Evolutionary conservation across 2,329 filamentous ascomycete genomes (phyloP).

Genomic region (Lecanoromycetidae sp.): DNA sequence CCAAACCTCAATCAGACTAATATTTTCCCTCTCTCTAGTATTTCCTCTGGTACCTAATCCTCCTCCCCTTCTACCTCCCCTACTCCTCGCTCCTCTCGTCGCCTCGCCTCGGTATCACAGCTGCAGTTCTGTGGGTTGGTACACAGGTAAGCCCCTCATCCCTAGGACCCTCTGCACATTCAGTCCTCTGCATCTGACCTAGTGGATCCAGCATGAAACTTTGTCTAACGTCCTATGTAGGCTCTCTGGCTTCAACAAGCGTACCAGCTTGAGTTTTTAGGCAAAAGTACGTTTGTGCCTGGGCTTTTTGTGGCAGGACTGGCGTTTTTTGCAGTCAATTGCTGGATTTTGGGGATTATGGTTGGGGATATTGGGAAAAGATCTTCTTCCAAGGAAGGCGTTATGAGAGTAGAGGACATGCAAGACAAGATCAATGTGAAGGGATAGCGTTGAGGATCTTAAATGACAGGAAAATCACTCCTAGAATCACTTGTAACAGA

Average conservation of each 20-base stretch:
- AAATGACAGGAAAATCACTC: too few species aligned
- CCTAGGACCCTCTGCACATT: too few species aligned
- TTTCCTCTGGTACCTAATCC: slow-evolving; percentile 95
- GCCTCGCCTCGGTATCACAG: slow-evolving; percentile 50
- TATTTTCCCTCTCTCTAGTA: slow-evolving; percentile 47
- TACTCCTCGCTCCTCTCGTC: slow-evolving; percentile 56
- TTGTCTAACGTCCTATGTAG: slow-evolving; percentile 21
- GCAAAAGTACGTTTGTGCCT: slow-evolving; percentile 69
- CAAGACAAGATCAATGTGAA: background rate
- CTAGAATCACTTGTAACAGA: too few species aligned
- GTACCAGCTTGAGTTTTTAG: slow-evolving; percentile 67
- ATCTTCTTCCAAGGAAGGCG: background rate
- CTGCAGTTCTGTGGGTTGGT: slow-evolving; percentile 59
- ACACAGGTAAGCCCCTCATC: slow-evolving; percentile 44
- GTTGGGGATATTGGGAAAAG: slow-evolving; percentile 47
- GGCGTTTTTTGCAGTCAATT: slow-evolving; percentile 73
- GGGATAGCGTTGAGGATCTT: too few species aligned
- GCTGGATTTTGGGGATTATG: slow-evolving; percentile 74
- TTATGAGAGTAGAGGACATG: too few species aligned
- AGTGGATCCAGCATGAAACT: too few species aligned
- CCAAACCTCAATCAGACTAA: background rate
- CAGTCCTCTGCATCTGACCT: background rate
- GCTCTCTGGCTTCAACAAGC: slow-evolving; percentile 64
- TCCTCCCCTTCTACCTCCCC: slow-evolving; percentile 83
- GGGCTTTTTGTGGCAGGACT: slow-evolving; percentile 68